A percentile compares a stretch with the other conserved stretches of the same genome.
Evolutionary conservation across 768 basidiomycete species (phyloP).

Genomic region (Xerocomellus amylosporus): DNA sequence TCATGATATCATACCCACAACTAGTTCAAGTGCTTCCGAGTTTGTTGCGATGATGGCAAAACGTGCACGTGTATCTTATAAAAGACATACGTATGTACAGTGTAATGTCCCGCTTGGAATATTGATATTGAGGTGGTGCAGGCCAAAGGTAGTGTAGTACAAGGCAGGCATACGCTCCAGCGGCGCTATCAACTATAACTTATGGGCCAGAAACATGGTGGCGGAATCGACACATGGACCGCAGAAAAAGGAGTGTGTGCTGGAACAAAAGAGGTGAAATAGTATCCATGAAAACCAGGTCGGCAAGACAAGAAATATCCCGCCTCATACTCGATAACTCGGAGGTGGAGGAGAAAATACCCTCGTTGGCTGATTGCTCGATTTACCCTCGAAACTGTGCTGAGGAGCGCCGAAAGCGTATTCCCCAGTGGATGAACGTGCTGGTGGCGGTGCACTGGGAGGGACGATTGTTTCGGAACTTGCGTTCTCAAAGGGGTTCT

Average conservation of each 20-base stretch:
- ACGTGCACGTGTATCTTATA: neutral
- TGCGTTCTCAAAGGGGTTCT: constrained; percentile 27
- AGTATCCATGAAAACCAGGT: neutral
- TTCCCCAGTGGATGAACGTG: constrained; percentile 8
- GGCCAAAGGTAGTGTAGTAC: constrained; percentile 18
- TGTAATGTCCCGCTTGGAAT: neutral
- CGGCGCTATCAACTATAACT: constrained; percentile 21
- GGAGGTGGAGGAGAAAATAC: constrained; percentile 21
- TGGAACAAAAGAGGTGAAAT: neutral
- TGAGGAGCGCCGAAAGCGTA: constrained; percentile 27
- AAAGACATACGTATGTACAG: neutral
- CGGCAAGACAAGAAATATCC: neutral
- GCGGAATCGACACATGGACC: constrained; percentile 1
- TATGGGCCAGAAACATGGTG: constrained; percentile 12
- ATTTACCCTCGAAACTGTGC: constrained; percentile 22
- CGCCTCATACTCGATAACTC: constrained; percentile 13
- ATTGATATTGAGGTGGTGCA: constrained; percentile 2
- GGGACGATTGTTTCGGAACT: constrained; percentile 19
- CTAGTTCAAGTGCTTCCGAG: neutral
- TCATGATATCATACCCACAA: constrained; percentile 8
- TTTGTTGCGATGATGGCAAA: neutral
- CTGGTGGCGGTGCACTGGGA: constrained; percentile 11
- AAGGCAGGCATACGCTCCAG: constrained; percentile 7
- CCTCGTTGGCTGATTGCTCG: neutral
- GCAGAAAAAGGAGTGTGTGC: constrained; percentile 6